Evolutionary conservation across 805 yeast species (phyloP).

Genomic region (Saturnispora ahearnii): DNA sequence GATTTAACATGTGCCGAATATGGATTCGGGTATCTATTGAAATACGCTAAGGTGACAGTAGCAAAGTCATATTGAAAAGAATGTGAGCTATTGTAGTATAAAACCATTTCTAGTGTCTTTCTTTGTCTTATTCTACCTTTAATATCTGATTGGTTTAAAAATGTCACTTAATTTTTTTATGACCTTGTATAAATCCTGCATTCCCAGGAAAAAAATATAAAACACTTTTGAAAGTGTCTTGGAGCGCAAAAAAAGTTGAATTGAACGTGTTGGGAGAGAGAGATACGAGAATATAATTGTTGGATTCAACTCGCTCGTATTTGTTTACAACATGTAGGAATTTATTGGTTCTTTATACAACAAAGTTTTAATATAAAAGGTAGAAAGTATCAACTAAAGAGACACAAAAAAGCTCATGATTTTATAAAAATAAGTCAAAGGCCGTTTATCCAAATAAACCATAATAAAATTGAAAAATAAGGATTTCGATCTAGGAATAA

Average conservation of each 20-base stretch:
- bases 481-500: too few relatives aligned
- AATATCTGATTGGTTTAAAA: not conserved
- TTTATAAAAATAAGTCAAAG: too few relatives aligned
- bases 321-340: too few relatives aligned
- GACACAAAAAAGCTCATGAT: too few relatives aligned
- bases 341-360: too few relatives aligned
- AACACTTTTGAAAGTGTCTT: too few relatives aligned
- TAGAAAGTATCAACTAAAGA: too few relatives aligned
- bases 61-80: slow-evolving; percentile 55
- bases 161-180: not conserved
- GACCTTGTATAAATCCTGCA: not conserved
- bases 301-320: not conserved
- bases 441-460: too few relatives aligned
- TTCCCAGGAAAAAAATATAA: not conserved
- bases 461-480: too few relatives aligned
- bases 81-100: slow-evolving; percentile 48
- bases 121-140: not conserved
- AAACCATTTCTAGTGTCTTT: slow-evolving; percentile 41
- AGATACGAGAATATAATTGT: not conserved
- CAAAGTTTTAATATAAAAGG: too few relatives aligned
- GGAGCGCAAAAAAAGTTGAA: not conserved
- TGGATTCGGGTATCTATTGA: slow-evolving; percentile 71
- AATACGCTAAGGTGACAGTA: slow-evolving; percentile 68
- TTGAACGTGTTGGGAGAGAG: not conserved
- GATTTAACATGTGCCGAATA: slow-evolving; percentile 78